Percentiles rank a stretch among this genome's conserved stretches.
phyloP scores from a whole-genome alignment of 2,329 filamentous ascomycete species.

The Colletotrichum abscissum region DNA sequence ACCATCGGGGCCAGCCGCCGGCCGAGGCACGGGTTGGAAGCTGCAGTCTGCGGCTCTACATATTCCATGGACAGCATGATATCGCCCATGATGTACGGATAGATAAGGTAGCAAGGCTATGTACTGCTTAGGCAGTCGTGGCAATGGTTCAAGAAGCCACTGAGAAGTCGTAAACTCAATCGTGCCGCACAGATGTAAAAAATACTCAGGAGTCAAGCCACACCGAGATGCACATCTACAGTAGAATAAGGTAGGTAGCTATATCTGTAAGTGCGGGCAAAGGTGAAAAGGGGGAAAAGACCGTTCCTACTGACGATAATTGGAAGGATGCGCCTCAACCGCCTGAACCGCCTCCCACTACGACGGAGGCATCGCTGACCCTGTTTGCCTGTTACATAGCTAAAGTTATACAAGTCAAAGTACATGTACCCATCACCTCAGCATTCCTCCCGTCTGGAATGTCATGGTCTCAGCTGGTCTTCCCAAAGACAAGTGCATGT shows the following conservation, averaged over 20 bases:
- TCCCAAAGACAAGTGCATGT: neutral
- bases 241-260: no score
- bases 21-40: neutral
- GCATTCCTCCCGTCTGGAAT: constrained; percentile 8
- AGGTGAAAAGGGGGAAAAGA: neutral
- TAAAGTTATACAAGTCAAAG: neutral
- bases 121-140: no score
- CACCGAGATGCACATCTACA: neutral
- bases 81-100: neutral
- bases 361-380: neutral
- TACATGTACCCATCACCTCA: neutral
- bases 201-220: neutral
- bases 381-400: neutral
- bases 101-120: no score
- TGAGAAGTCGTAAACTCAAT: no score
- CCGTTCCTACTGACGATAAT: neutral
- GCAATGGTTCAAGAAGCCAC: no score
- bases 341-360: neutral
- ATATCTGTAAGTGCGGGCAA: neutral
- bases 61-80: neutral
- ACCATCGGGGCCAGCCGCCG: neutral
- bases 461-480: constrained; percentile 26
- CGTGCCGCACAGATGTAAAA: neutral
- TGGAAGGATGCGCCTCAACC: neutral
- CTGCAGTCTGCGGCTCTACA: neutral